These are phyloP conservation scores for Lolium perenne DNA, from an alignment of 176 grass and related monocot species.

Conservation along the genomic window DNA sequence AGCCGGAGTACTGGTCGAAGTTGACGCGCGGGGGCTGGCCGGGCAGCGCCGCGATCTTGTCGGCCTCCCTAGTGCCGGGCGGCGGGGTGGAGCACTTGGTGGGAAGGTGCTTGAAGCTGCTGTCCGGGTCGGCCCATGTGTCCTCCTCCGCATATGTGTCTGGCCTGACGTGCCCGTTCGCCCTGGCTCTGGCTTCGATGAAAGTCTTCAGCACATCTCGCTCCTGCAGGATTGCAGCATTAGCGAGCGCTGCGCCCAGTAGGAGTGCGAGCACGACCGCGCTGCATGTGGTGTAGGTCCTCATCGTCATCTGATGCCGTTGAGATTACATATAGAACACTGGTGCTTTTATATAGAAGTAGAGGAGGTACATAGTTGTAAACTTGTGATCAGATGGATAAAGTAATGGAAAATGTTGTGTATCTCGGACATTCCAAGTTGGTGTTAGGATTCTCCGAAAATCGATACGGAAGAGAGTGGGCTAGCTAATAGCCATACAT, in stretches of 20 bases:
- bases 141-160: not conserved
- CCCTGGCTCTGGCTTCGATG: not conserved
- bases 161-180: too few species aligned
- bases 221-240: not conserved
- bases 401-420: not conserved
- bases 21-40: conserved; percentile 59
- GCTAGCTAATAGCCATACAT: not conserved
- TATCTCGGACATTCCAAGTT: not conserved
- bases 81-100: conserved; percentile 18
- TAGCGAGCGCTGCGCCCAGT: not conserved
- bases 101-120: conserved; percentile 10
- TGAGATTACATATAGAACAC: not conserved
- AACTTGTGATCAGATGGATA: not conserved
- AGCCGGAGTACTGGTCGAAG: conserved; percentile 65
- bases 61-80: conserved; percentile 46
- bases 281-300: not conserved
- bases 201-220: not conserved
- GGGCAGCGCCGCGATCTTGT: conserved; percentile 58
- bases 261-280: not conserved
- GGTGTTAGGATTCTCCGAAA: conserved; percentile 7
- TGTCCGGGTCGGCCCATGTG: conserved; percentile 1
- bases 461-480: not conserved
- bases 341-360: not conserved
- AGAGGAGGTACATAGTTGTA: too few species aligned
- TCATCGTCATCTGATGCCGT: not conserved